Base-by-base conservation (phyloP, 176 grass and related monocot species). In the Pontederia crassipes region DNA sequence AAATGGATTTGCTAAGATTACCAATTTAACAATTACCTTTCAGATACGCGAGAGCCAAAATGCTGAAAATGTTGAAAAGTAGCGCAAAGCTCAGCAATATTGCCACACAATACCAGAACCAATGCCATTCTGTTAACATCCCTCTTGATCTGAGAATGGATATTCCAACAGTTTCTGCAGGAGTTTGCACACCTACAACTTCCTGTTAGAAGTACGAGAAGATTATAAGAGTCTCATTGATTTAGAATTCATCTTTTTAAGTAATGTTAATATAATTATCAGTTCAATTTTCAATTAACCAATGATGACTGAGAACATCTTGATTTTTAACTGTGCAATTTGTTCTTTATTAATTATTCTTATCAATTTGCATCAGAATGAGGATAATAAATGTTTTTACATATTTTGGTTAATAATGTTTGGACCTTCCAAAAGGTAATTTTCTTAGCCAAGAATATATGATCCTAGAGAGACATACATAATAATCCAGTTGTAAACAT, bases 31-130 rank as follows among this genome's bases (percentile, higher is more conserved):
- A 40, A 40, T 40, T 40, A 95, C 90, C 70, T 8, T 80, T 83
- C 57, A 89, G 81, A 73, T 83, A 74, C 70, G 81, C 67, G 40
- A 95, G 68, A 48, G 85, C 86, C 74, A 95, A 89, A 71, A 86
- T 78, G 57, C 74, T 95, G 70, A 95, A 65, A 71, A 95, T 83
- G 64, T 95, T 95, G 77, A 89, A 89, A 66, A 79, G 53, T 28
- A 95, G 40, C 9, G 90, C 77, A 63, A 83, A 95, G 61, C 85
- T 77, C 55, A 89, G 74, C 66, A 95, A 81, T 68, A 79, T 59
- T 28, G 55, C 16, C 13, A 89, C 77, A 61, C 79, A 86, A 78
- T 89, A 81, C 90, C 90, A 95, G 50, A 89, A 95, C 86, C 90
- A 95, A 58, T 86, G 74, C 90, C 90, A 89, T 64, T 86, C 67